phyloP scores from a whole-genome alignment of 176 grass and related monocot species.

The Aegilops umbellulata region DNA sequence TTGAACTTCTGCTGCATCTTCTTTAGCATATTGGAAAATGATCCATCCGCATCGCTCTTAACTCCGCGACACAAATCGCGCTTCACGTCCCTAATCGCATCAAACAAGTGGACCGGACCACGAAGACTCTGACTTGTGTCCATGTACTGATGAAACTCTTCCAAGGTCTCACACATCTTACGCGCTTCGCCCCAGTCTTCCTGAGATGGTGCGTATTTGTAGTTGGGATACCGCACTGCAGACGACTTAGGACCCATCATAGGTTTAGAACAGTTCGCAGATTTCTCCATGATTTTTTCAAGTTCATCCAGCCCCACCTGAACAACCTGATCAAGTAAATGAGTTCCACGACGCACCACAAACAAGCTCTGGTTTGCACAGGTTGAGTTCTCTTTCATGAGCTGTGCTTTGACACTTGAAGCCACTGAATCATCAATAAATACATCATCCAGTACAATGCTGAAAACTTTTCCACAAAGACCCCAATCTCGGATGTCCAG shows the following conservation, averaged over 20 bases:
- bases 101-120: neutral
- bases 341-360: slow-evolving; percentile 27
- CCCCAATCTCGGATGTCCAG: slow-evolving; percentile 15
- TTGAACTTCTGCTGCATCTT: slow-evolving; percentile 29
- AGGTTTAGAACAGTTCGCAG: neutral
- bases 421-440: slow-evolving; percentile 37
- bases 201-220: slow-evolving; percentile 25
- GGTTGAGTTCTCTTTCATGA: slow-evolving; percentile 4
- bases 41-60: neutral
- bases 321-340: slow-evolving; percentile 39
- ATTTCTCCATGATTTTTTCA: slow-evolving; percentile 30
- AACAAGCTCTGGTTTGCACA: slow-evolving; percentile 30
- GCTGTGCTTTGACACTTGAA: slow-evolving; percentile 11
- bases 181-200: neutral
- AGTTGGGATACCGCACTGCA: slow-evolving; percentile 26
- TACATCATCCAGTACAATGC: slow-evolving; percentile 39
- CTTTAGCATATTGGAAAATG: neutral
- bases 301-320: slow-evolving; percentile 35
- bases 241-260: neutral
- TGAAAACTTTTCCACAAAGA: slow-evolving; percentile 36
- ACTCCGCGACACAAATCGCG: neutral
- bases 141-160: neutral
- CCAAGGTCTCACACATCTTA: slow-evolving; percentile 17
- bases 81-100: neutral
- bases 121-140: neutral